Conservation (phyloP, 2,329 filamentous ascomycete genomes). For the Pestalotiopsis sp. region DNA sequence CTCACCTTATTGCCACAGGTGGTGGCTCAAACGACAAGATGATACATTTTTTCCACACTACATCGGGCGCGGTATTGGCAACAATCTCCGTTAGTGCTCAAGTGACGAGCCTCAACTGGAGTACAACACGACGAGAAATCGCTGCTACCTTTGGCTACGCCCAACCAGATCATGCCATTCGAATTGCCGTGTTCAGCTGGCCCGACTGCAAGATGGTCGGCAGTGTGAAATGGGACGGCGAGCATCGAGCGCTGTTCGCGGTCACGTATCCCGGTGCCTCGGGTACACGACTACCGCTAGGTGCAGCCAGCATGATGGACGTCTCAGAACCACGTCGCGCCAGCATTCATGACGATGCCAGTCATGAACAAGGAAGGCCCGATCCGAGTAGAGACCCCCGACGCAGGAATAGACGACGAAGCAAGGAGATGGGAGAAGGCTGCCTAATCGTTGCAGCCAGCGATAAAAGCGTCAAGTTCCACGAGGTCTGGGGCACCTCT, state of each 20-base stretch:
- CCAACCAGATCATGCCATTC: conserved; percentile 84
- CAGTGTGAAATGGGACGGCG: conserved; percentile 80
- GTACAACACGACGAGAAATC: conserved; percentile 81
- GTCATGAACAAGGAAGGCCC: not conserved
- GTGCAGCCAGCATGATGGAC: conserved; percentile 18
- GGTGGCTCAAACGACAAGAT: conserved; percentile 93
- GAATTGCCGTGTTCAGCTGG: conserved; percentile 94
- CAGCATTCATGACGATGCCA: conserved; percentile 31
- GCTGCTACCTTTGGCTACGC: conserved; percentile 93
- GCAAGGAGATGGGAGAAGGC: conserved; percentile 55
- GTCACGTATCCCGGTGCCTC: conserved; percentile 72
- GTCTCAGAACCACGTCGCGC: conserved; percentile 48
- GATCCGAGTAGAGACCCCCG: not conserved
- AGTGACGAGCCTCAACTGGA: conserved; percentile 92
- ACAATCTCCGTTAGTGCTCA: conserved; percentile 93
- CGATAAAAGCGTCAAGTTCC: conserved; percentile 91
- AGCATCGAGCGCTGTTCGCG: conserved; percentile 83
- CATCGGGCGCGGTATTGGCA: conserved; percentile 80
- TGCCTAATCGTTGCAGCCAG: conserved; percentile 92
- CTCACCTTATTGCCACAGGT: conserved; percentile 83
- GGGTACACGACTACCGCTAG: conserved; percentile 4
- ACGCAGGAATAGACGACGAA: not conserved
- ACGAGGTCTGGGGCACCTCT: conserved; percentile 82
- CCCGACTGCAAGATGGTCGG: conserved; percentile 86
- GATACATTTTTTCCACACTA: conserved; percentile 93